phyloP scores from a whole-genome alignment of 495 filamentous ascomycete genomes.

The Penicillium ochrochloron region DNA sequence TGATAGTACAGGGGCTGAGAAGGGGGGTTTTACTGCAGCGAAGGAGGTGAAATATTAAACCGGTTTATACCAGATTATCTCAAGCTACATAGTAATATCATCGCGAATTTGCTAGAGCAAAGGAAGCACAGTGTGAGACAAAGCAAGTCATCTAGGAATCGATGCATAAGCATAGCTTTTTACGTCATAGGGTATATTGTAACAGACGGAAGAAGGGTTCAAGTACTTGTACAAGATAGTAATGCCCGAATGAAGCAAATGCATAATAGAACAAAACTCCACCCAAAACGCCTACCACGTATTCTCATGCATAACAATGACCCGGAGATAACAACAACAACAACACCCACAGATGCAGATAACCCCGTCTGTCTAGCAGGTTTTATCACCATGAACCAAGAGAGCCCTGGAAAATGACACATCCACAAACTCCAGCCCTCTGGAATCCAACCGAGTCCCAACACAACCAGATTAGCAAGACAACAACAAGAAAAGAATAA shows the following conservation, averaged over 20 bases:
- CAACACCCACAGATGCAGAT: slow-evolving; percentile 6
- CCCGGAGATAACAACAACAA: background rate
- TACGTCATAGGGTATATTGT: slow-evolving; percentile 2
- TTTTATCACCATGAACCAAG: background rate
- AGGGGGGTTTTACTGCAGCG: background rate
- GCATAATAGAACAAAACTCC: background rate
- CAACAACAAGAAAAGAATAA: background rate
- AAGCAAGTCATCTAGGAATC: background rate
- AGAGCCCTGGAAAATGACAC: background rate
- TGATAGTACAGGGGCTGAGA: background rate
- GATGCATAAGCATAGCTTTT: background rate
- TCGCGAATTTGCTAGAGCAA: too few species aligned
- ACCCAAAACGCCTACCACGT: background rate
- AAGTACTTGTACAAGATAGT: background rate
- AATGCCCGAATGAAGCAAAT: background rate
- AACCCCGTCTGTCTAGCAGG: background rate
- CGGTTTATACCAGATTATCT: background rate
- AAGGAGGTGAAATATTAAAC: background rate
- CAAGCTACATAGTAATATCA: too few species aligned
- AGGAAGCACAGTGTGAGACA: background rate
- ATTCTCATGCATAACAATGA: background rate
- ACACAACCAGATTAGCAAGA: background rate
- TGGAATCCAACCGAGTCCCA: background rate
- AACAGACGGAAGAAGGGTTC: background rate
- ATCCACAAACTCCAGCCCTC: background rate